phyloP scores from a whole-genome alignment of 805 yeast species.

The Starmerella vaccinii region DNA sequence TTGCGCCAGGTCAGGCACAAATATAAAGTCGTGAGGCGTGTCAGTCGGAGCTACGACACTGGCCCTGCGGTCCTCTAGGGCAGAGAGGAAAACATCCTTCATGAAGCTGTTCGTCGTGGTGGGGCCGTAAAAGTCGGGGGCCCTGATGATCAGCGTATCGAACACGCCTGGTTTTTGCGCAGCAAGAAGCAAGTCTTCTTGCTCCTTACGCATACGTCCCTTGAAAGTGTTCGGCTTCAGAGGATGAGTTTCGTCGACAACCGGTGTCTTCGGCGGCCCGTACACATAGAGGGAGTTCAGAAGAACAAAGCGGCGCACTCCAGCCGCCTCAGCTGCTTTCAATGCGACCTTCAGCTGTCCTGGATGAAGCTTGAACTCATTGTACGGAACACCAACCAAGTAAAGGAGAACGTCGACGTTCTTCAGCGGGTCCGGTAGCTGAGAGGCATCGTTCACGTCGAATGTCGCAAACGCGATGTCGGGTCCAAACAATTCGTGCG shows the following conservation, averaged over 20 bases:
- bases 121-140: background rate
- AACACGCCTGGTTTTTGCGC: background rate
- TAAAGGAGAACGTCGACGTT: background rate
- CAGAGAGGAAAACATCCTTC: background rate
- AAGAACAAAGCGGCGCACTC: background rate
- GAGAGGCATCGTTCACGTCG: background rate
- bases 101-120: background rate
- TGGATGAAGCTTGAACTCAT: background rate
- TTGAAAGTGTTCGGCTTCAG: constrained; percentile 1
- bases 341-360: background rate
- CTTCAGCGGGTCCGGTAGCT: background rate
- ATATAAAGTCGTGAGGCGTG: constrained; percentile 2
- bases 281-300: background rate
- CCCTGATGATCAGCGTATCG: background rate
- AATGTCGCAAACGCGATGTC: background rate
- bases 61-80: background rate
- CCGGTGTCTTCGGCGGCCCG: background rate
- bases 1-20: background rate
- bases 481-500: background rate
- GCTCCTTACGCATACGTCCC: constrained; percentile 1
- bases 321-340: background rate
- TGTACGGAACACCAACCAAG: constrained; percentile 2
- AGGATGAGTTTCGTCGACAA: background rate
- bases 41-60: background rate
- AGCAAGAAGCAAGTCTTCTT: background rate